Percentiles rank a stretch among this genome's conserved stretches.
These are phyloP conservation scores for Vanrija pseudolonga DNA, from an alignment of 1,284 basidiomycete species.

Conservation along the genomic window DNA sequence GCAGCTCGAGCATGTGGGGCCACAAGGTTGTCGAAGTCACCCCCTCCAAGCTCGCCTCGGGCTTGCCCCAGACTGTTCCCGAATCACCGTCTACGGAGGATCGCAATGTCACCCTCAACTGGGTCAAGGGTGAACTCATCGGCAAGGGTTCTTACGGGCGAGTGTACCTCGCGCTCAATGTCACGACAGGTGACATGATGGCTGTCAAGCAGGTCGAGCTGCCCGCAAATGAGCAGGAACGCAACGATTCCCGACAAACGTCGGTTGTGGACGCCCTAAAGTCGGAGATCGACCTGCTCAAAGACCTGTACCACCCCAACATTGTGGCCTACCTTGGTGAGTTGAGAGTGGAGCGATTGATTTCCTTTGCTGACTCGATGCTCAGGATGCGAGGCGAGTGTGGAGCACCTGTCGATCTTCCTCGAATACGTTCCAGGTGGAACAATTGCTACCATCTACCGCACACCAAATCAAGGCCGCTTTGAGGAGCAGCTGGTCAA, in stretches of 20 bases:
- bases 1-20: constrained; percentile 95
- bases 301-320: constrained; percentile 93
- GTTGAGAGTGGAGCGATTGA: neutral
- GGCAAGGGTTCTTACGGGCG: constrained; percentile 95
- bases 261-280: constrained; percentile 87
- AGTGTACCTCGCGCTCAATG: constrained; percentile 94
- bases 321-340: constrained; percentile 92
- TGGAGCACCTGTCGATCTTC: constrained; percentile 89
- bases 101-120: constrained; percentile 73
- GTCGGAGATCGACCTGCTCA: constrained; percentile 89
- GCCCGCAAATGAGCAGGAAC: constrained; percentile 83
- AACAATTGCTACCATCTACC: constrained; percentile 86
- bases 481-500: constrained; percentile 82
- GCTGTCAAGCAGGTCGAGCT: constrained; percentile 99
- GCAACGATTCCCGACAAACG: constrained; percentile 77
- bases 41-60: constrained; percentile 56
- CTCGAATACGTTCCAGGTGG: constrained; percentile 98
- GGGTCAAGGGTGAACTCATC: constrained; percentile 96
- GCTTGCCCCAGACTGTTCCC: constrained; percentile 50
- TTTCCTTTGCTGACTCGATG: no score
- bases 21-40: constrained; percentile 90
- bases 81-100: constrained; percentile 26
- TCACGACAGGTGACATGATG: constrained; percentile 98
- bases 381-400: constrained; percentile 66
- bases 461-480: constrained; percentile 73